Base-by-base conservation (phyloP, 2,329 filamentous ascomycete genomes). In the Monosporascus sp. region DNA sequence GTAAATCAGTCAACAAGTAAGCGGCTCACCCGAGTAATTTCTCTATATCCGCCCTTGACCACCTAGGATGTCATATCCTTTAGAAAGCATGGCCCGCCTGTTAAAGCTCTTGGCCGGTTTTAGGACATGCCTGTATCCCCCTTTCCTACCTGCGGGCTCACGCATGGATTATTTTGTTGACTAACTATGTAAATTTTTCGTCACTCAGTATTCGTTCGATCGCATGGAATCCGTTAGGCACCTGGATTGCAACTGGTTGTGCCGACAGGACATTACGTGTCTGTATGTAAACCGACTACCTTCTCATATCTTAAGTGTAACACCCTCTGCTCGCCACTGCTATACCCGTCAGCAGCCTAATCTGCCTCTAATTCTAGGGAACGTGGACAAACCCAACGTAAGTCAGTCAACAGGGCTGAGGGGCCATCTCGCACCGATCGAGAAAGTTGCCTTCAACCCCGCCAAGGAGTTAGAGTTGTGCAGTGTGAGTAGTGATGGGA, bases 211-310 rank as follows among this genome's bases (percentile, higher is more conserved):
- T 95, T 53, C 85, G 89, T 41, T 87, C 88, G 2, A 86, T 97
- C 60, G 86, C 89, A 39, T 97, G 93, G 93, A 96, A 93, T 60
- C 89, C 92, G 0, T 77, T 89, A 0, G 91, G 93, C 36, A 88
- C 83, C 8, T 77, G 94, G 55, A 85, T 97, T 56, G 93, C 93
- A 1, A 95, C 92, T 0, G 91, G 90, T 3, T 81, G 87, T 6
- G 75, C 78, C 24, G 86, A 90, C 64, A 83, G 81, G 60, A 88
- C 81, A 8, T 71, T 93, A 51, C 83, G 89, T 62, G 86, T 92
- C 48, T 93, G 89, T 84, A 66, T 66, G 80, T 77, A 9, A 27
- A 18, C 25, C 38, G 22, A n/a, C 37, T 8, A 49, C 15, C 7
- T 36, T 5, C 24, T 49, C 41, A 41, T 22, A 39, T 17, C 44